Conservation (phyloP, 2,329 filamentous ascomycete genomes). For the Fusarium annulatum region DNA sequence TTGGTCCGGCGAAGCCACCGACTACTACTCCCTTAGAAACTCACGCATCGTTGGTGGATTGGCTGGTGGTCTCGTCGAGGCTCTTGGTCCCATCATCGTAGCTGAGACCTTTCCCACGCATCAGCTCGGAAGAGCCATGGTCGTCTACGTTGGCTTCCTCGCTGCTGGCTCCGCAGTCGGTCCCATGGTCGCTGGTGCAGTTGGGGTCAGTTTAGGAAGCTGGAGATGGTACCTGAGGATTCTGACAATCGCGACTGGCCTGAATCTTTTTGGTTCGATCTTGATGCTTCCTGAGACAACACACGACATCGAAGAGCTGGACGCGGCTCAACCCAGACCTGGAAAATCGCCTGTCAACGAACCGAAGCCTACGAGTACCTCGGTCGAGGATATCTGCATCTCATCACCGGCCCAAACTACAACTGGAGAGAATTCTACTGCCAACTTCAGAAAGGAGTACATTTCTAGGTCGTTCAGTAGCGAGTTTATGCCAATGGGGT, state of each 20-base stretch:
- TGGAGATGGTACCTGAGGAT: constrained; percentile 20
- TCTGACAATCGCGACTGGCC: neutral
- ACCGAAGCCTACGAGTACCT: neutral
- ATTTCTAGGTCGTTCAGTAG: neutral
- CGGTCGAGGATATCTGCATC: neutral
- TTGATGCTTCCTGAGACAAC: constrained; percentile 12
- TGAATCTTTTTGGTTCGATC: neutral
- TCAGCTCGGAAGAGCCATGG: constrained; percentile 6
- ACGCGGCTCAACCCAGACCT: neutral
- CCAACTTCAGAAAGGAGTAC: neutral
- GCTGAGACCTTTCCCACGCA: neutral
- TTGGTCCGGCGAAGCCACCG: neutral
- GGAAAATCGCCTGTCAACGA: neutral
- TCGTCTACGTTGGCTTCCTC: constrained; percentile 7
- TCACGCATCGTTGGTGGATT: constrained; percentile 8
- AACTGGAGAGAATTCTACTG: neutral
- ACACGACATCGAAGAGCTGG: neutral
- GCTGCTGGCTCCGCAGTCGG: neutral
- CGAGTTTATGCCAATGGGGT: neutral
- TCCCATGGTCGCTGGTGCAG: neutral
- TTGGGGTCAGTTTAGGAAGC: neutral
- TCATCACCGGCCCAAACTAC: neutral
- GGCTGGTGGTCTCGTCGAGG: constrained; percentile 4
- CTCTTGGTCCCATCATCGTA: constrained; percentile 13
- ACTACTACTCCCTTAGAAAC: neutral